Base-by-base conservation (phyloP, 352 stramenopile species). In the Pythium rhizo-oryzae region DNA sequence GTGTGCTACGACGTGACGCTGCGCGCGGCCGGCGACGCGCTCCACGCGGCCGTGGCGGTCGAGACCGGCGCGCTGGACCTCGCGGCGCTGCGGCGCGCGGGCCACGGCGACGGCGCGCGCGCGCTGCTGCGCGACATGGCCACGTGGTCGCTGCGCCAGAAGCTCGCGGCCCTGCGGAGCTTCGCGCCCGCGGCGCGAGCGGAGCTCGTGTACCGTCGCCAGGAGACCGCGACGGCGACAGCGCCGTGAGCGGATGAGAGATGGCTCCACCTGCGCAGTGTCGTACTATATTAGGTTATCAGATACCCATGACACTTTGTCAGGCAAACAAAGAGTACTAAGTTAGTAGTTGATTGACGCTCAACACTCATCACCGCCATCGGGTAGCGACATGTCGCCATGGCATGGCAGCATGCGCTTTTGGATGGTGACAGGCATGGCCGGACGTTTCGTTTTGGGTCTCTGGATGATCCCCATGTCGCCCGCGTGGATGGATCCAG, bases 121-220 rank as follows among this genome's bases (percentile, higher is more conserved):
- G 16, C 49, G 58, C 46, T 65, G 58, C 44, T 65, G 44, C 23
- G 39, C 6, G 58, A 65, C 30, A 65, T 65, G 58, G 30, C 58
- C 28, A 65, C 47, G 44, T 65, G 58, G 58, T 37, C 58, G 58
- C 46, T 65, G 58, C 58, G 54, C 44, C 23, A 65, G 33, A 65
- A 65, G 47, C 58, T 65, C 58, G 24, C 46, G 58, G 58, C 58
- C 58, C 44, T 65, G 44, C 58, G 58, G 2, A 18, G 15, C 23
- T 65, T 65, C 25, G 58, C 56, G 33, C 44, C 56, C 28, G 19
- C 49, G 58, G 44, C 33, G 44, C 58, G 54, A 30, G 58, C 43
- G 16, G 44, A 65, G 11, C 21, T 65, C 13, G 44, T 65, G 6
- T 57, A 55, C 28, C 44, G 37, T 15, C 37, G 8, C 8, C 37